These are phyloP conservation scores for Cymbopogon citratus DNA, from an alignment of 176 grass and related monocot genomes.

Conservation along the genomic window DNA sequence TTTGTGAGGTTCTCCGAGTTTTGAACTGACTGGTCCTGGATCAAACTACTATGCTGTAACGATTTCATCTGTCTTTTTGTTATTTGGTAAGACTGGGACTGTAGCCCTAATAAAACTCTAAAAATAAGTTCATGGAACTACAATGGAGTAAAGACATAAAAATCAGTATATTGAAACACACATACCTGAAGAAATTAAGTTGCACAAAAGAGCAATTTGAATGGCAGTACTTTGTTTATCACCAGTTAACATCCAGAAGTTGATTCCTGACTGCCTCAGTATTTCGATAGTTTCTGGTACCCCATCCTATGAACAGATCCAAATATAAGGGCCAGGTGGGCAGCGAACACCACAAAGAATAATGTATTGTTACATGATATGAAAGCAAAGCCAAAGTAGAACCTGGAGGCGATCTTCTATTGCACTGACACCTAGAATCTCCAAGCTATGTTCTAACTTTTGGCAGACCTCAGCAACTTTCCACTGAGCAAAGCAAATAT, in stretches of 20 bases:
- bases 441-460: constrained; percentile 79
- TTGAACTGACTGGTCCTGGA: neutral
- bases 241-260: constrained; percentile 98
- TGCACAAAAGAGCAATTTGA: constrained; percentile 92
- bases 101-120: neutral
- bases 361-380: constrained; percentile 1
- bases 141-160: neutral
- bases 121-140: constrained; percentile 3
- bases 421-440: constrained; percentile 88
- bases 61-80: neutral
- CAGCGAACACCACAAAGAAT: neutral
- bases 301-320: constrained; percentile 51
- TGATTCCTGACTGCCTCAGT: constrained; percentile 94
- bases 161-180: neutral
- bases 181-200: constrained; percentile 94
- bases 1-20: neutral
- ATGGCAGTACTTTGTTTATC: constrained; percentile 98
- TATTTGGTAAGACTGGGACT: neutral
- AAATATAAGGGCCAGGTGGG: constrained; percentile 11
- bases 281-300: constrained; percentile 97
- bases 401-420: constrained; percentile 97
- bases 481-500: constrained; percentile 52
- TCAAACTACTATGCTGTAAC: neutral
- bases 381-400: constrained; percentile 27
- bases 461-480: constrained; percentile 92